Evolutionary conservation across 179 eudicot genomes (phyloP).

Genomic region (Silene vulgaris): DNA sequence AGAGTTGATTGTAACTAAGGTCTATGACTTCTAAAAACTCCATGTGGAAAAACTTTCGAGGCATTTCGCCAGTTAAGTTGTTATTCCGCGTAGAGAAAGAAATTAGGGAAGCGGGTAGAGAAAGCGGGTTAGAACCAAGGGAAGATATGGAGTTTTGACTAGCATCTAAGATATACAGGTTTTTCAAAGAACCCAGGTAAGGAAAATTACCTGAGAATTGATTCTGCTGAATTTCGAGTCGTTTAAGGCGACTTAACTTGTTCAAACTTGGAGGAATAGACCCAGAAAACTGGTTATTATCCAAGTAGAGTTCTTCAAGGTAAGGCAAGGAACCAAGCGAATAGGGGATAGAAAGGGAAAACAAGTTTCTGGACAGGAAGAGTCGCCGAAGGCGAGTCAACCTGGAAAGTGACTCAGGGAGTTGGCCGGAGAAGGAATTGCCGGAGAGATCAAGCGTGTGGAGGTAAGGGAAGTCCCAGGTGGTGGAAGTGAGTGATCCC

Average conservation of each 20-base stretch:
- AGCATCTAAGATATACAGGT: conserved; percentile 42
- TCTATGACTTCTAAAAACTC: conserved; percentile 54
- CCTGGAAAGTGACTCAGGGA: conserved; percentile 48
- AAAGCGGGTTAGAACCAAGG: conserved; percentile 32
- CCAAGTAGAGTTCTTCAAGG: conserved; percentile 57
- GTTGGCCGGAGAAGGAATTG: conserved; percentile 46
- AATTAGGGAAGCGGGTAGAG: conserved; percentile 39
- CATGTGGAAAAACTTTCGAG: conserved; percentile 26
- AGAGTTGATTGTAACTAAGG: conserved; percentile 54
- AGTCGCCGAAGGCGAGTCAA: conserved; percentile 43
- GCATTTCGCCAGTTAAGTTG: conserved; percentile 40
- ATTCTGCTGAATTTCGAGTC: conserved; percentile 57
- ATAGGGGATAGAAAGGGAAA: conserved; percentile 42
- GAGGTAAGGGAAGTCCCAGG: conserved; percentile 48
- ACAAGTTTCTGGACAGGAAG: conserved; percentile 47
- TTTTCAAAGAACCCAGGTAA: conserved; percentile 38
- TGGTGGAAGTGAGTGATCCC: conserved; percentile 36
- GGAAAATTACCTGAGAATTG: conserved; percentile 49
- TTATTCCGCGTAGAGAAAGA: conserved; percentile 53
- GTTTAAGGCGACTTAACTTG: conserved; percentile 40
- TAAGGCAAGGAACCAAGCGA: conserved; percentile 43
- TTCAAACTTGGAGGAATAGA: conserved; percentile 46
- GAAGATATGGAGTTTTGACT: conserved; percentile 55
- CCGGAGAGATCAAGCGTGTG: conserved; percentile 49
- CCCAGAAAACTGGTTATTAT: conserved; percentile 49